phyloP scores from a whole-genome alignment of 225 moss, liverwort and hornwort species.

The Rhytidiadelphus loreus region DNA sequence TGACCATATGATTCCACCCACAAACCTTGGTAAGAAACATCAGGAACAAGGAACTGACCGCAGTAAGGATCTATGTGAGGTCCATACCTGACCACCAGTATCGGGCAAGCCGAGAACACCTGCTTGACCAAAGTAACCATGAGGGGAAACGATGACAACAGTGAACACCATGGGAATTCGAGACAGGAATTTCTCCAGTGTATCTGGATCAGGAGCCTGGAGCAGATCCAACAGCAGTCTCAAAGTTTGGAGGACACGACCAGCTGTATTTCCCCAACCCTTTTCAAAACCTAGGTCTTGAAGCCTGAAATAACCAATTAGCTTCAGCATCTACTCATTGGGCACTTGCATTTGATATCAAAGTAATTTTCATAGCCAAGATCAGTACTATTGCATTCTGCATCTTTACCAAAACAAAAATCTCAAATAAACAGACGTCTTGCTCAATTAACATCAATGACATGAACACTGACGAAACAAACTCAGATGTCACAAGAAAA shows the following conservation, averaged over 20 bases:
- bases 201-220: slow-evolving; percentile 82
- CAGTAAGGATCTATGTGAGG: not conserved
- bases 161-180: slow-evolving; percentile 69
- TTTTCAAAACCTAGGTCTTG: slow-evolving; percentile 75
- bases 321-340: not conserved
- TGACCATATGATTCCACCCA: not conserved
- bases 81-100: slow-evolving; percentile 76
- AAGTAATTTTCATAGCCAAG: not conserved
- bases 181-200: slow-evolving; percentile 58
- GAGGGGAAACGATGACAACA: slow-evolving; percentile 74
- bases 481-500: not conserved
- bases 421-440: not conserved
- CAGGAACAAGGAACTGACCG: not conserved
- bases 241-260: slow-evolving; percentile 55
- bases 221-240: slow-evolving; percentile 62
- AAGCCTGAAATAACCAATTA: slow-evolving; percentile 24
- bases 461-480: not conserved
- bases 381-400: not conserved
- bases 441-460: not conserved
- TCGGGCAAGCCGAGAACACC: slow-evolving; percentile 84
- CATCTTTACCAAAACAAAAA: not conserved
- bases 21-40: not conserved
- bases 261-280: slow-evolving; percentile 81
- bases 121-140: slow-evolving; percentile 92
- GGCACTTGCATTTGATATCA: not conserved